phyloP scores from a whole-genome alignment of 2,329 filamentous ascomycete species.

The Torrubiella hemipterigena region DNA sequence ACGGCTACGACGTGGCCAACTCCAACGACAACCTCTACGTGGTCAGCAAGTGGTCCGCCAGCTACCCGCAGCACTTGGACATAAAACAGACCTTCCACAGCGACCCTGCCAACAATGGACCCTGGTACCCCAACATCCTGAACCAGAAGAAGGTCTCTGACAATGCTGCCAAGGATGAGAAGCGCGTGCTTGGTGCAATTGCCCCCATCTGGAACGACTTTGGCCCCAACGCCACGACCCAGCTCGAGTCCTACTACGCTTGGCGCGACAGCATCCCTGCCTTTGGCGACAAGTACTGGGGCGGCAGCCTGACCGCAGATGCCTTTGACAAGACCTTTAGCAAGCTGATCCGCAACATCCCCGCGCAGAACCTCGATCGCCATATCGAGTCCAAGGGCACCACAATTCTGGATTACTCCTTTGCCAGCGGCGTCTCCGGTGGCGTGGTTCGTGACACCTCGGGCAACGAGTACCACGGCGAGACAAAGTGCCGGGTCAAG shows the following conservation, averaged over 20 bases:
- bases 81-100: conserved; percentile 30
- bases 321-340: conserved; percentile 7
- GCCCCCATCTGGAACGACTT: conserved; percentile 14
- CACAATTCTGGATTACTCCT: conserved; percentile 11
- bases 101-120: conserved; percentile 5
- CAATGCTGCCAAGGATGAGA: conserved; percentile 9
- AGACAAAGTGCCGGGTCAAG: conserved; percentile 21
- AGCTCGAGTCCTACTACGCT: conserved; percentile 13
- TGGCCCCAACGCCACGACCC: conserved; percentile 12
- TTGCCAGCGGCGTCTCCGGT: conserved; percentile 8
- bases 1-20: conserved; percentile 13
- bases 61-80: too few relatives aligned
- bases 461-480: conserved; percentile 14
- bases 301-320: conserved; percentile 8
- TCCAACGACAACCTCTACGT: conserved; percentile 13
- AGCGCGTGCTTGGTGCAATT: conserved; percentile 10
- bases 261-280: conserved; percentile 13
- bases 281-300: conserved; percentile 15
- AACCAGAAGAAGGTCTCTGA: conserved; percentile 8
- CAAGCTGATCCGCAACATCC: conserved; percentile 7
- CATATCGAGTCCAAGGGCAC: conserved; percentile 6
- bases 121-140: conserved; percentile 13
- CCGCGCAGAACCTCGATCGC: conserved; percentile 12
- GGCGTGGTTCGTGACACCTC: conserved; percentile 8
- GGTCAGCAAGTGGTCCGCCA: conserved; percentile 27